A percentile compares a stretch with the other conserved stretches of the same genome.
Evolutionary conservation across 345 rosid genomes (phyloP).

Genomic region (Erodium maritimum): DNA sequence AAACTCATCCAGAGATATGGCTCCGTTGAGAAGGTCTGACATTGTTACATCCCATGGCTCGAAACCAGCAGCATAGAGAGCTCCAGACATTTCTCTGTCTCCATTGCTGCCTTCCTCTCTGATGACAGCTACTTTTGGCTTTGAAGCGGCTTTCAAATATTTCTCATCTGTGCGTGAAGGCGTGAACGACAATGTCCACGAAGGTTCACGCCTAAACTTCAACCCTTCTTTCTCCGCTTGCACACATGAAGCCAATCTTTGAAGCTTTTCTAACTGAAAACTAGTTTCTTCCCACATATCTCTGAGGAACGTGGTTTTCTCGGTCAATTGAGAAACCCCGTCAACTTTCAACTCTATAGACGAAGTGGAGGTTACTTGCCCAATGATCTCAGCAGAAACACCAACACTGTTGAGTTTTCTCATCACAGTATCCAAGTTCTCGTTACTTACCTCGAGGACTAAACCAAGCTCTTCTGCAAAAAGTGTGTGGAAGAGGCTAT

Average conservation of each 20-base stretch:
- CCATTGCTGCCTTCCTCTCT: conserved; percentile 98
- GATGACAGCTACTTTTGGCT: conserved; percentile 83
- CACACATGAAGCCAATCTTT: conserved; percentile 71
- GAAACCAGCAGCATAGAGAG: conserved; percentile 76
- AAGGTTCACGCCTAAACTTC: conserved; percentile 60
- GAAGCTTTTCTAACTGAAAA: conserved; percentile 69
- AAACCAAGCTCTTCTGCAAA: conserved; percentile 88
- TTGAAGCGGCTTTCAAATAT: conserved; percentile 37
- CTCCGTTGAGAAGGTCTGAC: conserved; percentile 74
- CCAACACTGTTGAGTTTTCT: conserved; percentile 32
- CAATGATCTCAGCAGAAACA: conserved; percentile 55
- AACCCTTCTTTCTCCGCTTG: conserved; percentile 78
- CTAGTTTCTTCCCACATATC: conserved; percentile 96
- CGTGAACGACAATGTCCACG: conserved; percentile 59
- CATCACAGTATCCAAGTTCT: conserved; percentile 41
- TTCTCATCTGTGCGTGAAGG: conserved; percentile 58
- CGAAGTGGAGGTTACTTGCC: conserved; percentile 50
- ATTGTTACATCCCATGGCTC: conserved; percentile 93
- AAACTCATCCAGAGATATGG: conserved; percentile 48
- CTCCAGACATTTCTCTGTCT: conserved; percentile 95
- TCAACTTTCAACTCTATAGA: conserved; percentile 48
- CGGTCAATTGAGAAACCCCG: conserved; percentile 39
- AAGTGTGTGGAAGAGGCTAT: conserved; percentile 60
- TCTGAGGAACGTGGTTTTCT: conserved; percentile 52
- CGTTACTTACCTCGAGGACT: conserved; percentile 57